These are phyloP conservation scores for Tulasnella sp. DNA, from an alignment of 768 basidiomycete genomes.

Conservation along the genomic window DNA sequence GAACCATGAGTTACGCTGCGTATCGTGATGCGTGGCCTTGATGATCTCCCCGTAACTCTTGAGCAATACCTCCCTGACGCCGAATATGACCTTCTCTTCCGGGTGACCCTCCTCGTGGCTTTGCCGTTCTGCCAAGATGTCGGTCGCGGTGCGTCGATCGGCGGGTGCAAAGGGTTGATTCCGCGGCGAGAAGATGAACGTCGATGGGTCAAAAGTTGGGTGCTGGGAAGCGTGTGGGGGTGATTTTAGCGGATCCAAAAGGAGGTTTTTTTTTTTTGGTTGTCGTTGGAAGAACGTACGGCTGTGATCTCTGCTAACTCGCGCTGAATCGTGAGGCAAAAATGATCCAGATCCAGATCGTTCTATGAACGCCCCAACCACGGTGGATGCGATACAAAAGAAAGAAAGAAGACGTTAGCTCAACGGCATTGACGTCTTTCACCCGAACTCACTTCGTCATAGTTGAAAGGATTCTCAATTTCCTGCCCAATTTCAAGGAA, in stretches of 20 bases:
- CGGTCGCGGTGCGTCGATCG: conserved; percentile 45
- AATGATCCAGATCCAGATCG: conserved; percentile 40
- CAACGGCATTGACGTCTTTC: neutral
- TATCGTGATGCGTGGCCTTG: neutral
- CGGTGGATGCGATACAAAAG: too few relatives aligned
- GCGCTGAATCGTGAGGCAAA: conserved; percentile 54
- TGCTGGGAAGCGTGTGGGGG: conserved; percentile 39
- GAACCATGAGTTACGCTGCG: too few relatives aligned
- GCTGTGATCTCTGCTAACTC: conserved; percentile 53
- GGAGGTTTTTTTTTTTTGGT: too few relatives aligned
- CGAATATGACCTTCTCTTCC: conserved; percentile 24
- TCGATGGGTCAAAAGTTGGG: conserved; percentile 41
- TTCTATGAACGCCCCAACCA: too few relatives aligned
- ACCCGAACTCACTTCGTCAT: conserved; percentile 22
- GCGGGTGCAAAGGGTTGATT: conserved; percentile 64
- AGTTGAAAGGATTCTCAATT: conserved; percentile 28
- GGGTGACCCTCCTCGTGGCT: conserved; percentile 13
- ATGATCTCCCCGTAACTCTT: conserved; percentile 21
- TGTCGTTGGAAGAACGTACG: too few relatives aligned
- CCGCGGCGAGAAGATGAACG: conserved; percentile 43
- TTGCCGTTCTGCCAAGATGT: conserved; percentile 32
- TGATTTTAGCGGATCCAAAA: too few relatives aligned
- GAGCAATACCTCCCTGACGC: conserved; percentile 27
- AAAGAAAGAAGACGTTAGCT: neutral
- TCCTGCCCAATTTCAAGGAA: conserved; percentile 28